Percentiles rank a stretch among this genome's conserved stretches.
phyloP scores from a whole-genome alignment of 2,329 filamentous ascomycete species.

The Aspergillus neoniger region DNA sequence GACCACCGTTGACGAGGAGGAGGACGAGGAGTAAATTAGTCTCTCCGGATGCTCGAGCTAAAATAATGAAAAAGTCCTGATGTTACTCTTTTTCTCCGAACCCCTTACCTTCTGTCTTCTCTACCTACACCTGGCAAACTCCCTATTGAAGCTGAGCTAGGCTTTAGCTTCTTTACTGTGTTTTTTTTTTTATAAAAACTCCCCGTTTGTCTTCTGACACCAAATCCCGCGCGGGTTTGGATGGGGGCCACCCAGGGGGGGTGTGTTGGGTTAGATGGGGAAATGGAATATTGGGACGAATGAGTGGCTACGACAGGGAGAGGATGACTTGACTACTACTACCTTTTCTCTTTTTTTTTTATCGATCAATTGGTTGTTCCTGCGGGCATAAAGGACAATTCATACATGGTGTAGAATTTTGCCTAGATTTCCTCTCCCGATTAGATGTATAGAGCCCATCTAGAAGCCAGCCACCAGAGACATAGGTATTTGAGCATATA shows the following conservation, averaged over 20 bases:
- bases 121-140: conserved; percentile 3
- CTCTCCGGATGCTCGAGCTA: conserved; percentile 20
- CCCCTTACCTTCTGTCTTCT: conserved; percentile 4
- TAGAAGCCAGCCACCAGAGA: too few species aligned
- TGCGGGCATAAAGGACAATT: conserved; percentile 1
- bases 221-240: too few species aligned
- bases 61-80: conserved; percentile 32
- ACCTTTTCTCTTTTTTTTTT: conserved; percentile 27
- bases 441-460: too few species aligned
- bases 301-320: conserved; percentile 17
- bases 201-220: neutral
- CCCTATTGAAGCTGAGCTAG: neutral
- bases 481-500: too few species aligned
- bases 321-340: conserved; percentile 20
- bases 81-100: conserved; percentile 16
- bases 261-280: conserved; percentile 2
- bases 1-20: conserved; percentile 60
- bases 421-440: too few species aligned
- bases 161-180: neutral
- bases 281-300: conserved; percentile 4
- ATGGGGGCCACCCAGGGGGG: too few species aligned
- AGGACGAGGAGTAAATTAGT: conserved; percentile 47
- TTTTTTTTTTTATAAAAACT: neutral
- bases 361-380: conserved; percentile 13
- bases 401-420: neutral